A percentile compares a stretch with the other conserved stretches of the same genome.
Conservation (phyloP, 1,284 basidiomycete species). For the Rhodotorula sp. region DNA sequence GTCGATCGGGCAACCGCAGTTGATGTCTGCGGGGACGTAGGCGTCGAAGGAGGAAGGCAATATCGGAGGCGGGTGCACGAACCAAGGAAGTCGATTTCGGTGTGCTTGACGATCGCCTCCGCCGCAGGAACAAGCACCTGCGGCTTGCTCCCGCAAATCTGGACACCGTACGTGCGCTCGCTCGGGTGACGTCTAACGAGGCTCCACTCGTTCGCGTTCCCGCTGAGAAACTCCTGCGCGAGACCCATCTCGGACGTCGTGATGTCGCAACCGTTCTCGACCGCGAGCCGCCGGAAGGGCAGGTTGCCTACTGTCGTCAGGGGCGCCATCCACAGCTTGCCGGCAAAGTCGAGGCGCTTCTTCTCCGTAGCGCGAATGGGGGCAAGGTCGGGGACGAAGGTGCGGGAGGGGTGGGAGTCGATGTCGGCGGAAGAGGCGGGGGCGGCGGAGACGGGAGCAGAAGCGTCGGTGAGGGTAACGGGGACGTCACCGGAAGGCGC, state of each 20-base stretch:
- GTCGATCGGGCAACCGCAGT: conserved; percentile 97
- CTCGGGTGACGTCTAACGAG: conserved; percentile 82
- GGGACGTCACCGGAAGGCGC: neutral
- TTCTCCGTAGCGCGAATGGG: conserved; percentile 77
- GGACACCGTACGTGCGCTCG: conserved; percentile 88
- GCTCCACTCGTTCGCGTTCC: conserved; percentile 88
- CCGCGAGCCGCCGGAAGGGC: conserved; percentile 88
- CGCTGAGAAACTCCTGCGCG: conserved; percentile 57
- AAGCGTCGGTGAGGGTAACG: no score
- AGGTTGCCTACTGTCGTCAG: conserved; percentile 94
- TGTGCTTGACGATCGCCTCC: conserved; percentile 76
- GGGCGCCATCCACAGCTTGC: conserved; percentile 84
- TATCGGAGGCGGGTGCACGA: no score
- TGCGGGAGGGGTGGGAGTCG: conserved; percentile 28
- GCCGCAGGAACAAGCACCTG: conserved; percentile 75
- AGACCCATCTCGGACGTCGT: conserved; percentile 85
- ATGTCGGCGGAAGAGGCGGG: neutral
- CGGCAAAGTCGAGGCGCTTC: conserved; percentile 79
- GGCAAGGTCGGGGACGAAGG: conserved; percentile 52
- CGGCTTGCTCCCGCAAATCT: conserved; percentile 73
- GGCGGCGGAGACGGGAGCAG: neutral
- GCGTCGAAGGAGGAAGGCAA: neutral
- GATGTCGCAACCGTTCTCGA: conserved; percentile 85
- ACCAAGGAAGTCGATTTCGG: conserved; percentile 48
- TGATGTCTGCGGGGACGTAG: conserved; percentile 79